phyloP scores from a whole-genome alignment of 2,329 filamentous ascomycete species.

The Pestalotiopsis sp. region DNA sequence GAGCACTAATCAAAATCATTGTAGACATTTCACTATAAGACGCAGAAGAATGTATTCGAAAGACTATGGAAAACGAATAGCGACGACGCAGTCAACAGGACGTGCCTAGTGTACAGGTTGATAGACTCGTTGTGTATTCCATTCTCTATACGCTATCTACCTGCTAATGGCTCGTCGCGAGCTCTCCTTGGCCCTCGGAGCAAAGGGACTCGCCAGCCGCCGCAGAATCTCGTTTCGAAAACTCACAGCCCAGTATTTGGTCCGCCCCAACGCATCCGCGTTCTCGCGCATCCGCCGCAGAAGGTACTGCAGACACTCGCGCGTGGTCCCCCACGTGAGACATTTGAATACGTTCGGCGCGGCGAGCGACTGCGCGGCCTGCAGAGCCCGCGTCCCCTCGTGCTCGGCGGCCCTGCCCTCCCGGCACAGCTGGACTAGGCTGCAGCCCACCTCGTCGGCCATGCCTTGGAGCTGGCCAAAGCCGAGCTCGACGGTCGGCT shows the following conservation, averaged over 20 bases:
- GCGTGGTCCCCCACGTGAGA: neutral
- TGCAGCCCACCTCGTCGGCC: slow-evolving; percentile 3
- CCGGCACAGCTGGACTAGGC: neutral
- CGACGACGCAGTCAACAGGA: neutral
- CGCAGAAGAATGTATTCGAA: neutral
- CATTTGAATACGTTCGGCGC: neutral
- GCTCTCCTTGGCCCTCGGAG: neutral
- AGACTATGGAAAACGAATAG: neutral
- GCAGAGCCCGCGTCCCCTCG: neutral
- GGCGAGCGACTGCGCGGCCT: neutral
- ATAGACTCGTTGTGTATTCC: neutral
- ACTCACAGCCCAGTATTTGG: neutral
- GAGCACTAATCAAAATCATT: neutral
- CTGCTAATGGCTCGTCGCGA: neutral
- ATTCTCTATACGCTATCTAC: neutral
- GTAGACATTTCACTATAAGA: neutral
- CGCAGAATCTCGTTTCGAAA: neutral
- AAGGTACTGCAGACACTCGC: slow-evolving; percentile 2
- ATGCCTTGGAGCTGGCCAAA: slow-evolving; percentile 2
- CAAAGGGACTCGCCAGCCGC: neutral
- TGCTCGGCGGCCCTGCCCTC: neutral
- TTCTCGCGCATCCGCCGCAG: neutral
- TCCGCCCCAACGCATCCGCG: neutral
- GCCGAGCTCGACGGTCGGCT: neutral
- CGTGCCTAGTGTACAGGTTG: neutral